Conservation (phyloP, 2,329 filamentous ascomycete genomes). For the Hypoxylon sp. region DNA sequence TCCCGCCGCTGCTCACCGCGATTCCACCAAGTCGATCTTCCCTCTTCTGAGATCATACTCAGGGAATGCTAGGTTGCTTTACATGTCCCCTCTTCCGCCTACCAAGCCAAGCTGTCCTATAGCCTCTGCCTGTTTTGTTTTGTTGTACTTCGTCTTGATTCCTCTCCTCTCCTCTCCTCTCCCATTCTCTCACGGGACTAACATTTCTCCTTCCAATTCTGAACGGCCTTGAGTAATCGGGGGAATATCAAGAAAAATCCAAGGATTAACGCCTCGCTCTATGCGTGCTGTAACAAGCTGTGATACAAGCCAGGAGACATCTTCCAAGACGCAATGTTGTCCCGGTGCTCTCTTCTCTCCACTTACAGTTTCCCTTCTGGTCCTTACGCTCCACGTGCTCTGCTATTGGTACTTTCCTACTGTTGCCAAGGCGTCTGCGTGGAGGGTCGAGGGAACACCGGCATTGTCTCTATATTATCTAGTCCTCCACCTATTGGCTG, state of each 20-base stretch:
- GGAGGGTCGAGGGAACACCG: conserved; percentile 87
- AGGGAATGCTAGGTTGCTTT: neutral
- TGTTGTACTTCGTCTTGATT: neutral
- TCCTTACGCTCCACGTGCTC: neutral
- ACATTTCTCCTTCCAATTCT: conserved; percentile 15
- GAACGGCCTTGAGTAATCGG: neutral
- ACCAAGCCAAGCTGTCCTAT: neutral
- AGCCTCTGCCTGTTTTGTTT: conserved; percentile 1
- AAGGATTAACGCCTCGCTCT: conserved; percentile 51
- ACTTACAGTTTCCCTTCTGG: neutral
- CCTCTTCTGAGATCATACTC: neutral
- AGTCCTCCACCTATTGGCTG: conserved; percentile 85
- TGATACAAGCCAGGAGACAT: neutral
- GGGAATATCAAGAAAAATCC: conserved; percentile 38
- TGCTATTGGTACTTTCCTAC: conserved; percentile 43
- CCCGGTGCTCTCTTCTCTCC: neutral
- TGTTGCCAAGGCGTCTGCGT: conserved; percentile 75
- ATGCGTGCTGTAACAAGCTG: conserved; percentile 43
- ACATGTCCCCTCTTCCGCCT: neutral
- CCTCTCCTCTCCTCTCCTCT: neutral
- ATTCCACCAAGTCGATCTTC: neutral
- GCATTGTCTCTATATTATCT: conserved; percentile 83
- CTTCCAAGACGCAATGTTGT: neutral
- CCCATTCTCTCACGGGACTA: neutral
- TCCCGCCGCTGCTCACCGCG: conserved; percentile 7